Base-by-base conservation (phyloP, 345 rosid genomes). In the Kernera saxatilis region DNA sequence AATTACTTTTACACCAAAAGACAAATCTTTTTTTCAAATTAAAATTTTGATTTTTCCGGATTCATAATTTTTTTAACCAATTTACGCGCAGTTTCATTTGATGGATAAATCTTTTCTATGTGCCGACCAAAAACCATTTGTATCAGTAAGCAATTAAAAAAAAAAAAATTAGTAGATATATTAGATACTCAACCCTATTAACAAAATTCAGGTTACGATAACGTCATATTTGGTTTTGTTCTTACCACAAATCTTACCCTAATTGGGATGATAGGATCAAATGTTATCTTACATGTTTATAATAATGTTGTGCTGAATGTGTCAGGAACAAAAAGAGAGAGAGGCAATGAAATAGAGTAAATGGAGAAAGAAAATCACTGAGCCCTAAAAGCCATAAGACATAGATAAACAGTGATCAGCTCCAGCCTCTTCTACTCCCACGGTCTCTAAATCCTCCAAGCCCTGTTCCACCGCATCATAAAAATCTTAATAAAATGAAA, bases 361-460 rank as follows among this genome's bases (percentile, higher is more conserved):
- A 45, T 26, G n/a, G 26, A 39, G 64, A 67, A 59, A 67, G n/a
- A 74, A 60, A 60, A 43, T 27, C 73, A 68, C 56, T 60, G 64
- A 60, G 55, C 67, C 53, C 62, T 67, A 67, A 57, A 53, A 67
- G 54, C 62, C 69, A 60, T 19, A 33, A 54, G 23, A 68, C 50
- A 51, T 75, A 52, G 53, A 62, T 10, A 12, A 61, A 15, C 3
- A 44, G 30, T 39, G 5, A 57, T 71, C 67, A 86, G 78, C 70
- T 81, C 88, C 91, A 87, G 6, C 76, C 57, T 27, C 88, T 84
- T 62, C 88, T 86, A 35, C 91, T 80, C 17, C 91, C 91, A 33
- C 88, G 88, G 52, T 86, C 91, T 39, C 88, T 87, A 53, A 69
- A 87, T 53, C 88, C 82, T 19, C 87, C 85, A 32, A 63, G 69